Percentiles rank a stretch among this genome's conserved stretches.
Conservation (phyloP, 305 asterid genomes). For the Fraxinus angustifolia region DNA sequence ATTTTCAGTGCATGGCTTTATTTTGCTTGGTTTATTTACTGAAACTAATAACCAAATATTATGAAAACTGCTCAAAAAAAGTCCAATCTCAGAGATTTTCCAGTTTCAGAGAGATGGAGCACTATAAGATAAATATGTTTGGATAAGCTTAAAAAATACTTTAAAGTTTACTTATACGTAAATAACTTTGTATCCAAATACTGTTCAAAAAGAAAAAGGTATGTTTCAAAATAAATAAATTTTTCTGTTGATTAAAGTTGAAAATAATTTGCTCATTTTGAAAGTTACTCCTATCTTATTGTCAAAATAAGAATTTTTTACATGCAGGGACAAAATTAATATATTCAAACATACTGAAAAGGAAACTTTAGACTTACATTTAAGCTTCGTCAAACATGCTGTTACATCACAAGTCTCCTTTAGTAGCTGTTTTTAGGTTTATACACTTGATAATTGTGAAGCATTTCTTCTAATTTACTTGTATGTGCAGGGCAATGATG, state of each 20-base stretch:
- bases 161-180: not conserved
- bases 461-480: conserved; percentile 15
- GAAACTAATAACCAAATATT: not conserved
- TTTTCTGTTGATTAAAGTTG: not conserved
- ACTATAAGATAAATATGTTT: not conserved
- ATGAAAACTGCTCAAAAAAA: not conserved
- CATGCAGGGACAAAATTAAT: not conserved
- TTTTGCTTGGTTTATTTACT: not conserved
- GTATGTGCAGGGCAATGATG: conserved; percentile 55
- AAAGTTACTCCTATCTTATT: not conserved
- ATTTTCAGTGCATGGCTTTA: not conserved
- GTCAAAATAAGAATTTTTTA: not conserved
- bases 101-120: not conserved
- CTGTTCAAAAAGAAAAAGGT: not conserved
- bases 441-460: not conserved
- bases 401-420: not conserved
- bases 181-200: not conserved
- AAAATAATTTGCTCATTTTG: not conserved
- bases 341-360: not conserved
- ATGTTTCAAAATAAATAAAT: not conserved
- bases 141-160: not conserved
- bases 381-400: not conserved
- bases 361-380: not conserved
- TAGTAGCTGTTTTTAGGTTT: conserved; percentile 1
- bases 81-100: not conserved